These are phyloP conservation scores for Solanum sparsipilum DNA, from an alignment of 257 asterid species.

Conservation along the genomic window DNA sequence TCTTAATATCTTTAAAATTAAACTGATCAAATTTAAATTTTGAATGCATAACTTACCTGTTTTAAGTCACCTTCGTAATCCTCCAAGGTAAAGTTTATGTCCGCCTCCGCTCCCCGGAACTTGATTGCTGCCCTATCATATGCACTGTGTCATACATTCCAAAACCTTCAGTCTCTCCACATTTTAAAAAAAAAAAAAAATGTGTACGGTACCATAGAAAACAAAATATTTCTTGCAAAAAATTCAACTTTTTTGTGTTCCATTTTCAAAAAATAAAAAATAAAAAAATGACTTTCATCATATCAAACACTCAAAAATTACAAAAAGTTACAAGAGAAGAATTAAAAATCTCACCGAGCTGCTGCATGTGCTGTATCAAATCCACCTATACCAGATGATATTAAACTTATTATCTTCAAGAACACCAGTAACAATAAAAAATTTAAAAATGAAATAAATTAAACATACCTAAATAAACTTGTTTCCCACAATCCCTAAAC, in stretches of 20 bases:
- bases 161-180: neutral
- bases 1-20: conserved; percentile 49
- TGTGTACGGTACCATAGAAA: neutral
- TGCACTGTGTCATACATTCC: conserved; percentile 40
- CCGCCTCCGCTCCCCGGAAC: conserved; percentile 93
- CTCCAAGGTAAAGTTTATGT: conserved; percentile 78
- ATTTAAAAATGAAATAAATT: neutral
- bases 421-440: neutral
- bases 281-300: neutral
- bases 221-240: neutral
- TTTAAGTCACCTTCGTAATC: conserved; percentile 89
- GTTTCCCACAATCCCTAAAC: conserved; percentile 97
- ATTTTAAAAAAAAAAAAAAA: too few relatives aligned
- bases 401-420: neutral
- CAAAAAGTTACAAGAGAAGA: neutral
- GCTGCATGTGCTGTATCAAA: conserved; percentile 97
- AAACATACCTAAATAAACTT: conserved; percentile 70
- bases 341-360: conserved; percentile 55
- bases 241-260: neutral
- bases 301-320: neutral
- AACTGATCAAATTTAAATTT: conserved; percentile 50
- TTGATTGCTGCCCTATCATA: conserved; percentile 97
- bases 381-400: conserved; percentile 49
- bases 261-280: neutral
- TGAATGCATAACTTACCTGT: conserved; percentile 50